Evolutionary conservation across 306 rosid species (phyloP).

Genomic region (Herpetospermum pedunculosum): DNA sequence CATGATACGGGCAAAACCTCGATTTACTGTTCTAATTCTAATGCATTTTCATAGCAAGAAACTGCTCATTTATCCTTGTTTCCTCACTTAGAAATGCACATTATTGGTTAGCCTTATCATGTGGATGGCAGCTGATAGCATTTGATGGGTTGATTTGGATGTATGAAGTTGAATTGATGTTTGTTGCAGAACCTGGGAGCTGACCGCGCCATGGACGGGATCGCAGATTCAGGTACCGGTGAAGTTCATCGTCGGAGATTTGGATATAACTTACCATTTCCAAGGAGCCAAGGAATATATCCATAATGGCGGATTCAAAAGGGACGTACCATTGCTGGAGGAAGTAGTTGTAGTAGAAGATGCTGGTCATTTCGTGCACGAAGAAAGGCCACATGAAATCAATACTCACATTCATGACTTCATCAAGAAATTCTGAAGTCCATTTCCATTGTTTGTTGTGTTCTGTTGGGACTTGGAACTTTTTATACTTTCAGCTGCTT

Average conservation of each 20-base stretch:
- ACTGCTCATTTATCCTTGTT: not conserved
- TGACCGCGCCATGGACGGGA: not conserved
- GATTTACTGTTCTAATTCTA: not conserved
- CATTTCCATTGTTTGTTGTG: not conserved
- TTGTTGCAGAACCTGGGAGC: slow-evolving; percentile 3
- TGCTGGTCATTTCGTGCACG: not conserved
- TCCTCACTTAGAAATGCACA: not conserved
- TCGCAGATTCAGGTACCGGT: not conserved
- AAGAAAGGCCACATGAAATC: slow-evolving; percentile 1
- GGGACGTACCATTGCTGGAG: not conserved
- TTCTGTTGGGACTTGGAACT: not conserved
- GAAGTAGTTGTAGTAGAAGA: not conserved
- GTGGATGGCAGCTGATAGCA: not conserved
- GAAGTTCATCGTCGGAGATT: not conserved
- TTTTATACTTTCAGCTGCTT: not conserved
- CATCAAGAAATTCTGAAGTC: not conserved
- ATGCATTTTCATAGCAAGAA: not conserved
- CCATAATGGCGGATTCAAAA: not conserved
- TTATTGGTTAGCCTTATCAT: not conserved
- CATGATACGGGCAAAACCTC: not conserved
- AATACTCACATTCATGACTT: not conserved
- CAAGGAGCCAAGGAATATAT: not conserved
- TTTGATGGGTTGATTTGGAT: not conserved
- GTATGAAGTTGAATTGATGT: not conserved
- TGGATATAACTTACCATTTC: not conserved